A percentile compares a stretch with the other conserved stretches of the same genome.
These are phyloP conservation scores for Pichia sp. DNA, from an alignment of 1,139 yeast genomes.

Conservation along the genomic window DNA sequence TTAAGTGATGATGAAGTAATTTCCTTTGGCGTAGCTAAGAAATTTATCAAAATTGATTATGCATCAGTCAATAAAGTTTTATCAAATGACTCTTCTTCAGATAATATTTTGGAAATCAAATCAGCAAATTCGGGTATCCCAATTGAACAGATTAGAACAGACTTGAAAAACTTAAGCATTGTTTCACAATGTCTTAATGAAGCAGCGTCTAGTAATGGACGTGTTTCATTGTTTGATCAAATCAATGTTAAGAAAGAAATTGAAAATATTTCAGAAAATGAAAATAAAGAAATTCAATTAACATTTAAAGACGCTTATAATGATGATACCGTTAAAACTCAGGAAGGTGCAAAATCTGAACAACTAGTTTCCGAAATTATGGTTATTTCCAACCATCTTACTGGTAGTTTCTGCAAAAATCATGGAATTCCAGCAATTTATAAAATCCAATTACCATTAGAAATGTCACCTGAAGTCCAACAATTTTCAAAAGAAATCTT, in stretches of 20 bases:
- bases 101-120: conserved; percentile 6
- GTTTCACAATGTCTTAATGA: conserved; percentile 32
- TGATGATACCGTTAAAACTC: conserved; percentile 11
- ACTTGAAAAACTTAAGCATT: conserved; percentile 31
- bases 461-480: conserved; percentile 19
- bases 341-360: conserved; percentile 34
- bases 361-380: conserved; percentile 71
- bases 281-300: conserved; percentile 19
- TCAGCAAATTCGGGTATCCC: conserved; percentile 9
- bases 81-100: conserved; percentile 12
- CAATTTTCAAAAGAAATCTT: conserved; percentile 25
- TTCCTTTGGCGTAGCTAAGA: conserved; percentile 36
- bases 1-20: conserved; percentile 31
- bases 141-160: conserved; percentile 21
- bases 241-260: conserved; percentile 21
- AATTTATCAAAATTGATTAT: conserved; percentile 46
- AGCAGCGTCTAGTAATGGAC: conserved; percentile 26
- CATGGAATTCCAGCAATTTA: conserved; percentile 54
- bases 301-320: conserved; percentile 20
- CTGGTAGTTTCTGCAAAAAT: conserved; percentile 45
- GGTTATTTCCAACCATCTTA: conserved; percentile 66
- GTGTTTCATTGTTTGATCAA: conserved; percentile 19
- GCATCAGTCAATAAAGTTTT: conserved; percentile 41
- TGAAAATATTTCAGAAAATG: conserved; percentile 22
- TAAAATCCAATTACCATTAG: conserved; percentile 40